Conservation (phyloP, 2,329 filamentous ascomycete genomes). For the Rhytidhysteron rufulum region DNA sequence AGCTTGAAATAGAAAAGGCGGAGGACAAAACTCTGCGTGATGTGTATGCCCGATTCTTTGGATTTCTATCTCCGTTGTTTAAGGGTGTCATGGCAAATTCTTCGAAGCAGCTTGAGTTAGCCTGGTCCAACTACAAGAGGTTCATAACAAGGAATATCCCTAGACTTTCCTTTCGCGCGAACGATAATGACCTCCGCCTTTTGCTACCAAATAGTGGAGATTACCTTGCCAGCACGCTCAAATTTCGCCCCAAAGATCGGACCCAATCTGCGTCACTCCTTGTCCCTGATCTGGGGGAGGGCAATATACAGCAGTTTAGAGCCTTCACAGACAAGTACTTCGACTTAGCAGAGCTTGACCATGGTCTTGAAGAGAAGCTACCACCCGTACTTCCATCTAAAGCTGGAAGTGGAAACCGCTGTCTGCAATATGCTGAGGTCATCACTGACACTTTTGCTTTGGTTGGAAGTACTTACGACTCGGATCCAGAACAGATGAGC, state of each 20-base stretch:
- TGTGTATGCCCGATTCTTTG: conserved; percentile 29
- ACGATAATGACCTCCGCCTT: conserved; percentile 29
- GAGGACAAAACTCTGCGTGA: conserved; percentile 18
- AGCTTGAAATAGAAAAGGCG: conserved; percentile 50
- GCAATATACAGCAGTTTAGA: conserved; percentile 5
- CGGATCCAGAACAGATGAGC: conserved; percentile 44
- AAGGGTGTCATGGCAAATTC: conserved; percentile 24
- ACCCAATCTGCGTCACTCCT: conserved; percentile 5
- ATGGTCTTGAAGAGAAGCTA: not conserved
- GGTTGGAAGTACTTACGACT: conserved; percentile 34
- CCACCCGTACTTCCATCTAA: not conserved
- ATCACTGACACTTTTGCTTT: conserved; percentile 32
- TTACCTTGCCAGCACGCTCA: conserved; percentile 24
- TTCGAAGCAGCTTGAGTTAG: conserved; percentile 24
- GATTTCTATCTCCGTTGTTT: conserved; percentile 18
- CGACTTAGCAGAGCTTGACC: conserved; percentile 7
- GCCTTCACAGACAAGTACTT: conserved; percentile 20
- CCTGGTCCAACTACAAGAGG: conserved; percentile 43
- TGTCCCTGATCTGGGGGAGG: conserved; percentile 6
- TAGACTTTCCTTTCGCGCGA: not conserved
- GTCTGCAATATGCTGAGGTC: conserved; percentile 22
- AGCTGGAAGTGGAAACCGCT: conserved; percentile 14
- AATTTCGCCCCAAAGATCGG: conserved; percentile 4
- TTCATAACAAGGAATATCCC: not conserved
- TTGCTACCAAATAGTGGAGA: conserved; percentile 40